A percentile compares a stretch with the other conserved stretches of the same genome.
Conservation (phyloP, 495 filamentous ascomycete genomes). For the Aspergillus bridgeri region DNA sequence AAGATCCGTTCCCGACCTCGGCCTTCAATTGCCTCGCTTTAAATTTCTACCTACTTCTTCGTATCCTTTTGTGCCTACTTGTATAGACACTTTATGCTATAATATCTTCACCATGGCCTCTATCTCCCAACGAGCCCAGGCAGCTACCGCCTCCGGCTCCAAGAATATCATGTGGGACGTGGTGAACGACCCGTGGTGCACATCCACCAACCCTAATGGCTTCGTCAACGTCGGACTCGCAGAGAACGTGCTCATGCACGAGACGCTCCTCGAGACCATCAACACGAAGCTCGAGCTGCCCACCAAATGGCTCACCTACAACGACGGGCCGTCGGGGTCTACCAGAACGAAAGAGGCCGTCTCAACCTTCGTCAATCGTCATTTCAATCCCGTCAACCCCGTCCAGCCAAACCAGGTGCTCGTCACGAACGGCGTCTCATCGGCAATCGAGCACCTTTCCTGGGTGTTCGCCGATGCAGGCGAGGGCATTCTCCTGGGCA, state of each 20-base stretch:
- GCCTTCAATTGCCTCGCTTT: too few species aligned
- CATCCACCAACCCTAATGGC: constrained; percentile 28
- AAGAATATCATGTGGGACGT: constrained; percentile 27
- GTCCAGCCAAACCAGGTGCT: constrained; percentile 40
- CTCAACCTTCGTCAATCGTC: constrained; percentile 41
- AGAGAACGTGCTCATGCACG: constrained; percentile 41
- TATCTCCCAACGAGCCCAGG: constrained; percentile 23
- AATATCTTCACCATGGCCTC: not conserved
- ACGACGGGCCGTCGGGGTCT: constrained; percentile 34
- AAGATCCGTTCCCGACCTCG: too few species aligned
- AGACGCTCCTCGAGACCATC: constrained; percentile 28
- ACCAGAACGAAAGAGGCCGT: constrained; percentile 37
- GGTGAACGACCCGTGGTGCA: constrained; percentile 23
- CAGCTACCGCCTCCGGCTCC: constrained; percentile 8
- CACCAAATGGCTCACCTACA: constrained; percentile 41
- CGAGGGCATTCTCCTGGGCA: constrained; percentile 49
- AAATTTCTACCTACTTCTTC: too few species aligned
- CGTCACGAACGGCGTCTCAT: constrained; percentile 47
- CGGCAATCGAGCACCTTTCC: constrained; percentile 43
- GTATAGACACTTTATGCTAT: too few species aligned
- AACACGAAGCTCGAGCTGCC: constrained; percentile 31
- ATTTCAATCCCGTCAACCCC: constrained; percentile 37
- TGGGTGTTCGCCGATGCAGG: constrained; percentile 43
- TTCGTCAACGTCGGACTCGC: constrained; percentile 40
- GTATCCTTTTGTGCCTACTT: too few species aligned